phyloP scores from a whole-genome alignment of 176 grass and related monocot species.

The Aegilops longissima region DNA sequence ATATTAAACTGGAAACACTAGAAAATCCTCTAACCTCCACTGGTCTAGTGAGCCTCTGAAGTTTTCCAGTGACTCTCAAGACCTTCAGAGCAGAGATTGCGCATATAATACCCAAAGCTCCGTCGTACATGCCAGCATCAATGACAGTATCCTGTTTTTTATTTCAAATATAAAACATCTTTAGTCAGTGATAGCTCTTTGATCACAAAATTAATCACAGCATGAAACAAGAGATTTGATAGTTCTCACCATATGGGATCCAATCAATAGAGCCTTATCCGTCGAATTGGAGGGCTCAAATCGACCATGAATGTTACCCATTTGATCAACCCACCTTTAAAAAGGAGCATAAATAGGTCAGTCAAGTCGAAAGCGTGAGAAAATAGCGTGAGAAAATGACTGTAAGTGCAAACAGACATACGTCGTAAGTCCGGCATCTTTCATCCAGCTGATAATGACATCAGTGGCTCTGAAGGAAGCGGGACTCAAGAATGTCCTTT shows the following conservation, averaged over 20 bases:
- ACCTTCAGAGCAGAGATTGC: constrained; percentile 92
- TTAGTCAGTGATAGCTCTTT: constrained; percentile 1
- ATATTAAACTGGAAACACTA: background rate
- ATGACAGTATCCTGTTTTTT: constrained; percentile 81
- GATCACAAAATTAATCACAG: background rate
- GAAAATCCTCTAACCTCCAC: constrained; percentile 61
- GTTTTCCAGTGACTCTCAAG: constrained; percentile 65
- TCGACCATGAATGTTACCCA: constrained; percentile 90
- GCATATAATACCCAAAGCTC: constrained; percentile 70
- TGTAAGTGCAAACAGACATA: constrained; percentile 19
- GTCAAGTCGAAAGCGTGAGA: background rate
- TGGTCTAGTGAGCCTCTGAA: constrained; percentile 67
- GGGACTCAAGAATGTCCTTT: constrained; percentile 93
- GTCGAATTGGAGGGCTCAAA: constrained; percentile 49
- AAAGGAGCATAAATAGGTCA: background rate
- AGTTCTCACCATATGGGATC: constrained; percentile 73
- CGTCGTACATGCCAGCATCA: constrained; percentile 96
- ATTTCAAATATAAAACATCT: background rate
- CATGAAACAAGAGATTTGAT: background rate
- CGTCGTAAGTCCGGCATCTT: constrained; percentile 88
- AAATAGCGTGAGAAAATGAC: constrained; percentile 15
- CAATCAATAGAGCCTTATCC: constrained; percentile 60
- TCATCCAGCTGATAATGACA: constrained; percentile 90
- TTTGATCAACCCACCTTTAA: constrained; percentile 89
- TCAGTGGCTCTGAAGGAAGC: constrained; percentile 63